Conservation (phyloP, 306 rosid genomes). For the Cucurbita ficifolia region DNA sequence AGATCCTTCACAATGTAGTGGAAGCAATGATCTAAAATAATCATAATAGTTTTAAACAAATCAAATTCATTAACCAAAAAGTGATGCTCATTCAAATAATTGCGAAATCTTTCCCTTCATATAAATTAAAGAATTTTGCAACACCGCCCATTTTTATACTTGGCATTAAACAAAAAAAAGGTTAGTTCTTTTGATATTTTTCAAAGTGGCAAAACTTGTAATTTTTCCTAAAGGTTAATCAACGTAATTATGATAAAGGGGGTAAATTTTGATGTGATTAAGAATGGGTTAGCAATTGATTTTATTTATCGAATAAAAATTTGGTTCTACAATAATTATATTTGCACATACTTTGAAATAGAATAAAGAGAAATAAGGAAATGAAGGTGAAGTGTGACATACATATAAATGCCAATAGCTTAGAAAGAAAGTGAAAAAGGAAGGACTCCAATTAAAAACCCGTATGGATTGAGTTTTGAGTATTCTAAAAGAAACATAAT, state of each 20-base stretch:
- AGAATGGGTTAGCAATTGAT: neutral
- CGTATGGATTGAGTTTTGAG: neutral
- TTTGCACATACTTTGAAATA: neutral
- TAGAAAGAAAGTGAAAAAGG: neutral
- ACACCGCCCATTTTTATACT: neutral
- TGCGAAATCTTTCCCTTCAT: neutral
- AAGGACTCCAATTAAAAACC: neutral
- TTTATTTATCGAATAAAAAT: too few relatives aligned
- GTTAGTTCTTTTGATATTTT: neutral
- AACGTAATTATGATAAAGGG: neutral
- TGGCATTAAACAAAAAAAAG: neutral
- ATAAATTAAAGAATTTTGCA: neutral
- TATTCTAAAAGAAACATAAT: constrained; percentile 2
- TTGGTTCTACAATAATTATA: neutral
- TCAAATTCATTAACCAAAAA: neutral
- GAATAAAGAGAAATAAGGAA: neutral
- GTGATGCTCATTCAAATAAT: neutral
- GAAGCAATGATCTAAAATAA: neutral
- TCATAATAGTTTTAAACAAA: neutral
- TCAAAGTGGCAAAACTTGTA: neutral
- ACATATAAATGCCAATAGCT: neutral
- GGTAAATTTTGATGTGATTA: neutral
- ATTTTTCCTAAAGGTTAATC: neutral
- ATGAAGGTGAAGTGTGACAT: neutral
- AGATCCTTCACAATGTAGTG: neutral